phyloP scores from a whole-genome alignment of 163 green algal species.

The Volvox carteri region DNA sequence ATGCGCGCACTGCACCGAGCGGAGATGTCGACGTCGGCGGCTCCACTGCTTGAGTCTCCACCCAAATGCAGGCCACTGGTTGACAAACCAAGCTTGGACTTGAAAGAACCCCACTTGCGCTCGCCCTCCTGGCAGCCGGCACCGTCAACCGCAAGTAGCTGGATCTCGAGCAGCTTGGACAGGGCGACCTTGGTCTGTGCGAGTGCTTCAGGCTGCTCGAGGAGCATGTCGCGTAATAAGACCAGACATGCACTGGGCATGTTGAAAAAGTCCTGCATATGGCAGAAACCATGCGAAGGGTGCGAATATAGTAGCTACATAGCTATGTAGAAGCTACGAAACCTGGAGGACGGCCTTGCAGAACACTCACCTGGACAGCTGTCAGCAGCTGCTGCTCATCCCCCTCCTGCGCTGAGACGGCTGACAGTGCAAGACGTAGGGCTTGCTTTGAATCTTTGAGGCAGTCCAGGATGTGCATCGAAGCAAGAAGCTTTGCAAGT shows the following conservation, averaged over 20 bases:
- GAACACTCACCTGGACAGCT: slow-evolving; percentile 37
- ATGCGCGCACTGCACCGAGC: neutral
- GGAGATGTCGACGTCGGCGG: neutral
- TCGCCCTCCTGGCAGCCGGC: neutral
- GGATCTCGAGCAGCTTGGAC: neutral
- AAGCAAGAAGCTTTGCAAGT: slow-evolving; percentile 11
- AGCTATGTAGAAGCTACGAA: no score
- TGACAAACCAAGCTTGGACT: neutral
- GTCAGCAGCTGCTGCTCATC: slow-evolving; percentile 36
- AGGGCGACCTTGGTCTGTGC: slow-evolving; percentile 24
- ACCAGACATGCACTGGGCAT: slow-evolving; percentile 25
- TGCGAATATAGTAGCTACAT: no score
- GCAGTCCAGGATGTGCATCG: slow-evolving; percentile 39
- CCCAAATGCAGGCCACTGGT: neutral
- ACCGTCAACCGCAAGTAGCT: slow-evolving; percentile 5
- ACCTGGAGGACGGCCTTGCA: no score
- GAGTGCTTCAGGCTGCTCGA: neutral
- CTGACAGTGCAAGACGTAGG: neutral
- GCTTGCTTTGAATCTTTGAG: slow-evolving; percentile 40
- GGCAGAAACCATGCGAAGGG: no score
- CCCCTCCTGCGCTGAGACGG: neutral
- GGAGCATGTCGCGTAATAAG: slow-evolving; percentile 27
- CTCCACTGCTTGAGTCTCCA: neutral
- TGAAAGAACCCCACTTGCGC: neutral
- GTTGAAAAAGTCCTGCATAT: slow-evolving; percentile 28